These are phyloP conservation scores for Trichophaea hybrida DNA, from an alignment of 2,329 filamentous ascomycete genomes.

Conservation along the genomic window DNA sequence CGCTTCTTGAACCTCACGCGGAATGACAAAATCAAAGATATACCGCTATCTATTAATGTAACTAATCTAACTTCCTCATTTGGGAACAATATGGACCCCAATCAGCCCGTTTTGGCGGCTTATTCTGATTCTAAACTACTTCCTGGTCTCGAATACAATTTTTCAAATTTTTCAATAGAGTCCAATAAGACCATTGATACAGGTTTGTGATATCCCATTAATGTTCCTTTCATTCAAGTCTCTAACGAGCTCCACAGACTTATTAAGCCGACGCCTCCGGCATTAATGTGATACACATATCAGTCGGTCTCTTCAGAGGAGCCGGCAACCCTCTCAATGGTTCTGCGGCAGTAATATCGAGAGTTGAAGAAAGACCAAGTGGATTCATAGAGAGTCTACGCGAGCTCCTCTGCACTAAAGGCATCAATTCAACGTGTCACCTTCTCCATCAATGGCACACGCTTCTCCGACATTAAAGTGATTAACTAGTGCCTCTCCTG, in stretches of 20 bases:
- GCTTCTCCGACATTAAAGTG: constrained; percentile 31
- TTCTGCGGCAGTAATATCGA: no score
- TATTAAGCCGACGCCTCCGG: constrained; percentile 31
- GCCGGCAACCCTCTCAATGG: constrained; percentile 33
- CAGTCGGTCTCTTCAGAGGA: constrained; percentile 34
- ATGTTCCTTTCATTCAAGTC: no score
- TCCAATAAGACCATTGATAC: no score
- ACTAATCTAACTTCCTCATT: no score
- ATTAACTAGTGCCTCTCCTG: no score
- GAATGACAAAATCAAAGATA: neutral
- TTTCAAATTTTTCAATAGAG: no score
- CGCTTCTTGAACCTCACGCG: constrained; percentile 33
- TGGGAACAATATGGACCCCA: constrained; percentile 18
- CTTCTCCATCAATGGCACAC: constrained; percentile 35
- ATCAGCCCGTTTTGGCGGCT: constrained; percentile 17
- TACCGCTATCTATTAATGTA: neutral
- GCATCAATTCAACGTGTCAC: constrained; percentile 36
- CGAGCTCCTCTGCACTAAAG: constrained; percentile 34
- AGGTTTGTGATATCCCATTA: no score
- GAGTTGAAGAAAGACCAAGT: constrained; percentile 32
- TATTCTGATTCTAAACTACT: neutral
- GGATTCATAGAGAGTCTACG: constrained; percentile 35
- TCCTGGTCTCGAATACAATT: neutral
- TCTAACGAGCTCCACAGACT: constrained; percentile 6
- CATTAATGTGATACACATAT: constrained; percentile 33